Percentiles rank a stretch among this genome's conserved stretches.
phyloP scores from a whole-genome alignment of 2,329 filamentous ascomycete species.

The Blastomyces parvus region DNA sequence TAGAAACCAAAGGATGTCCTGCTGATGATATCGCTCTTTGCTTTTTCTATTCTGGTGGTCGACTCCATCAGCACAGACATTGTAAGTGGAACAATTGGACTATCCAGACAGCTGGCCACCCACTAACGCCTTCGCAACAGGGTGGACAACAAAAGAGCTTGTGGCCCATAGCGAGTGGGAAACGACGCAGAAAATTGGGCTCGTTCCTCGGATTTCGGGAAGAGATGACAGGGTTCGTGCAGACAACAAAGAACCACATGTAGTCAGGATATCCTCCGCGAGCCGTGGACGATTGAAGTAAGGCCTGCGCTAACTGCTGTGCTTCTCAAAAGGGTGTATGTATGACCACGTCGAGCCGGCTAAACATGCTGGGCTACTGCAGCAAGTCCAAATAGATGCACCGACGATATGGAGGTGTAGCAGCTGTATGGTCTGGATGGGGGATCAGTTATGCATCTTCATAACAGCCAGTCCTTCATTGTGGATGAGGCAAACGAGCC shows the following conservation, averaged over 20 bases:
- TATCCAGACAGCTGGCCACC: background rate
- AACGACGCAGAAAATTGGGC: background rate
- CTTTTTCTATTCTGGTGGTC: background rate
- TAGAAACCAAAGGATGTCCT: background rate
- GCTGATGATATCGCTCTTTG: background rate
- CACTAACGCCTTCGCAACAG: background rate
- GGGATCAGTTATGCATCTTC: background rate
- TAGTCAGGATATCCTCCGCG: background rate
- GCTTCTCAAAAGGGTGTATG: background rate
- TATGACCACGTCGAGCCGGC: background rate
- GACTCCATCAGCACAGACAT: background rate
- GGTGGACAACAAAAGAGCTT: background rate
- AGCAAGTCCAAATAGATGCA: background rate
- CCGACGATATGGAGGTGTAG: background rate
- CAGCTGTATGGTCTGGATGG: background rate
- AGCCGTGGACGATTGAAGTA: background rate
- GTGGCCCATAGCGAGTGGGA: background rate
- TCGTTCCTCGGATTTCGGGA: background rate
- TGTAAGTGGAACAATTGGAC: background rate
- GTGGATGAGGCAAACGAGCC: background rate
- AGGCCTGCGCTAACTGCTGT: background rate
- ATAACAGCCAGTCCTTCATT: background rate
- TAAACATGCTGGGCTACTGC: background rate
- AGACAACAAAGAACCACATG: background rate
- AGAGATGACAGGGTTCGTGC: background rate